Base-by-base conservation (phyloP, 768 basidiomycete species). In the Lentinula sp. region DNA sequence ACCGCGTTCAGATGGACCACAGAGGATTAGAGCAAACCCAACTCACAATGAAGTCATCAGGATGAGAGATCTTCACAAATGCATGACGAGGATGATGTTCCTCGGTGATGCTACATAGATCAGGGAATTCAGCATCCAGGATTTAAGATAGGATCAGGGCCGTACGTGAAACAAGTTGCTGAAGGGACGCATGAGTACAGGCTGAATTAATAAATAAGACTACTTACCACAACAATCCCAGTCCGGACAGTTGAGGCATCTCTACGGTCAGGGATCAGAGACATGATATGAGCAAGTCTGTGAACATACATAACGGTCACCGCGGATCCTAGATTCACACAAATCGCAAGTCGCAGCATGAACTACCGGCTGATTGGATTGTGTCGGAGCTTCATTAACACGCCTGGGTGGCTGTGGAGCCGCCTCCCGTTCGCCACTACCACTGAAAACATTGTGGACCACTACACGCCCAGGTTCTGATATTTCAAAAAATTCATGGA, bases 221-320 rank as follows among this genome's bases (percentile, higher is more conserved):
- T 7, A 23, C 46, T 48, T 11, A 48, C 46, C 68, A 67, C 93
- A 95, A 8, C 85, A 81, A 65, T 95, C 92, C 65, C 85, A 95
- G 68, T 95, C 91, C n/a, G 91, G 91, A 72, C 91, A 94, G 60
- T 75, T 69, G 8, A 86, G 61, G 66, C 91, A 93, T 87, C 92
- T 93, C 89, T 91, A 48, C 43, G n/a, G 9, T 57, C 58, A 60
- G 64, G 15, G 53, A 49, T 43, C 34, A 5, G 21, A 28, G 37
- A 51, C 23, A 56, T 31, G 31, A 54, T 55, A n/a, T 35, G 15
- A 32, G 56, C 35, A 7, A 53, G 57, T 16, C 65, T 10, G 55
- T 42, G 46, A 57, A 58, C 89, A 73, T 68, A 93, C 89, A 75
- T 84, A 94, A 49, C 93, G 84, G 49, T 78, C 75, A 2, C 93